Conservation (phyloP, 345 rosid species). For the Brassica incana region DNA sequence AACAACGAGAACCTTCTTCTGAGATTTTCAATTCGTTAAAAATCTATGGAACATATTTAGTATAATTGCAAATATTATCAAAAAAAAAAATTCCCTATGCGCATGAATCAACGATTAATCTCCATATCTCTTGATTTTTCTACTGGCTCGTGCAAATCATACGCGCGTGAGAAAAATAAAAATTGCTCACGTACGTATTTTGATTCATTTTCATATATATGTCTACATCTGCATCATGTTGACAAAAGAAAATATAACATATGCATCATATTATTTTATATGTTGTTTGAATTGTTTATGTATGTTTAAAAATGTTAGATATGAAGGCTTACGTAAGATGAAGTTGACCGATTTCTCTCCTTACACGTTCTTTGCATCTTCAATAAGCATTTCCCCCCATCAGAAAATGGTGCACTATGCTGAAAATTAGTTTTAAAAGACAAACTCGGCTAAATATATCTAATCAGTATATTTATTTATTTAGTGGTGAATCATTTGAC, state of each 20-base stretch:
- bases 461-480: neutral
- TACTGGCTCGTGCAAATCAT: conserved; percentile 19
- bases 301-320: conserved; percentile 30
- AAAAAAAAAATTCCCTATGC: neutral
- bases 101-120: neutral
- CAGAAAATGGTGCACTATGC: neutral
- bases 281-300: conserved; percentile 17
- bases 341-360: conserved; percentile 39
- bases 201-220: conserved; percentile 14
- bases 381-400: neutral
- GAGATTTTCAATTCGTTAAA: neutral
- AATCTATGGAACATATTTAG: neutral
- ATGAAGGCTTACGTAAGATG: conserved; percentile 36
- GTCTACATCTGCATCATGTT: conserved; percentile 26
- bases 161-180: conserved; percentile 28
- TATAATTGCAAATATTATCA: neutral
- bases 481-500: neutral
- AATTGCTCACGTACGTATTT: conserved; percentile 20
- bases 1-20: conserved; percentile 21
- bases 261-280: conserved; percentile 17
- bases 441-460: neutral
- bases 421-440: neutral
- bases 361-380: conserved; percentile 34
- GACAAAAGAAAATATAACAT: conserved; percentile 15
- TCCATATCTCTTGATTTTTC: conserved; percentile 9